Conservation (phyloP, 805 yeast genomes). For the Naumovozyma baii region DNA sequence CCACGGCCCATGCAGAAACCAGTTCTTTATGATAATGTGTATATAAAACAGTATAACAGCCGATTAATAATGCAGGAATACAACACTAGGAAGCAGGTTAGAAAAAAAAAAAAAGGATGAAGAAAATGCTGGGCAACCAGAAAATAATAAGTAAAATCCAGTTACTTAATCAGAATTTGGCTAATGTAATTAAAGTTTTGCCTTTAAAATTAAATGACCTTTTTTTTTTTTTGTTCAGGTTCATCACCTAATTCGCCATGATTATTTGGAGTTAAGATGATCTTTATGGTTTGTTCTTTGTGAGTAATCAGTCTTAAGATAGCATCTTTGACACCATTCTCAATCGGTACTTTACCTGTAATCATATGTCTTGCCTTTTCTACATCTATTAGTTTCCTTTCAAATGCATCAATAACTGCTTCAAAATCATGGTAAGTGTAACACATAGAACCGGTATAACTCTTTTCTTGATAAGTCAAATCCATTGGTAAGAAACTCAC, state of each 20-base stretch:
- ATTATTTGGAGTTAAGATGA: constrained; percentile 42
- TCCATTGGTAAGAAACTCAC: constrained; percentile 46
- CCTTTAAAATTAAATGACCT: background rate
- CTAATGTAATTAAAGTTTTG: background rate
- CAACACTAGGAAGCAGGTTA: too few species aligned
- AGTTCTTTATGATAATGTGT: too few species aligned
- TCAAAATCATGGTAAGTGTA: constrained; percentile 49
- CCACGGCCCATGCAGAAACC: too few species aligned
- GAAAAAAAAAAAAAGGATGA: too few species aligned
- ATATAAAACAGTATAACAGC: too few species aligned
- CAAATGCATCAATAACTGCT: constrained; percentile 46
- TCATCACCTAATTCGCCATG: constrained; percentile 27
- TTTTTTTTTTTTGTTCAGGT: background rate
- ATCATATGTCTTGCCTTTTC: constrained; percentile 40
- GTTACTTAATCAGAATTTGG: too few species aligned
- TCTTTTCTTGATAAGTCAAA: constrained; percentile 45
- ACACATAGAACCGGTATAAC: constrained; percentile 53
- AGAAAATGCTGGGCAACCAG: too few species aligned
- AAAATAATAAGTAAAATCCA: too few species aligned
- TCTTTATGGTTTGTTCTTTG: constrained; percentile 49
- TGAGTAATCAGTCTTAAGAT: constrained; percentile 39
- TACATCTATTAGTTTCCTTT: constrained; percentile 35
- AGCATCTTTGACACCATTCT: constrained; percentile 44
- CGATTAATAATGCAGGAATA: too few species aligned
- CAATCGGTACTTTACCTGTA: constrained; percentile 42